Conservation (phyloP, 1,139 yeast species). For the Sugiyamaella xylanicola region DNA sequence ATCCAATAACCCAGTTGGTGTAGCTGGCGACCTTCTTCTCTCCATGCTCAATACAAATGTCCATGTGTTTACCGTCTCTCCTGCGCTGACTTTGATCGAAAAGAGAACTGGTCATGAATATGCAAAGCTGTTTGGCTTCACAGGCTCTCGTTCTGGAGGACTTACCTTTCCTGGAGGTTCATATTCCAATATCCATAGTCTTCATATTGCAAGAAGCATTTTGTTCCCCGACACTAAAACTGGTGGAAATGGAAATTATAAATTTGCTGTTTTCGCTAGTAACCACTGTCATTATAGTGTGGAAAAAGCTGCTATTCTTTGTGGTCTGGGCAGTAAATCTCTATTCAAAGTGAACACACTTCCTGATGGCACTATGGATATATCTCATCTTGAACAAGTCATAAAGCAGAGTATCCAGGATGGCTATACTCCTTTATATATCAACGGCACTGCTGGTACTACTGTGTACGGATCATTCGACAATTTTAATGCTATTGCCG, state of each 20-base stretch:
- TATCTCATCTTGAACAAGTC: conserved; percentile 49
- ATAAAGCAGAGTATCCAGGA: conserved; percentile 50
- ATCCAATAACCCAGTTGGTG: conserved; percentile 81
- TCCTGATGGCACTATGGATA: conserved; percentile 64
- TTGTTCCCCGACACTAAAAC: conserved; percentile 70
- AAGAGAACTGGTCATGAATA: conserved; percentile 67
- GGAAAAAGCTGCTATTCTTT: conserved; percentile 76
- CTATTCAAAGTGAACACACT: conserved; percentile 60
- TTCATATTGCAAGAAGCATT: conserved; percentile 74
- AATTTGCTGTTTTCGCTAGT: conserved; percentile 72
- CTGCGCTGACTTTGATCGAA: conserved; percentile 76
- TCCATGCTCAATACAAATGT: conserved; percentile 79
- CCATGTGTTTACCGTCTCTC: conserved; percentile 85
- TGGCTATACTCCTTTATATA: conserved; percentile 72
- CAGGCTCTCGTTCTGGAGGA: conserved; percentile 66
- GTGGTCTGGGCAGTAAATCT: conserved; percentile 67
- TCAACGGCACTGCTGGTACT: conserved; percentile 87
- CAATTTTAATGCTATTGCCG: conserved; percentile 58
- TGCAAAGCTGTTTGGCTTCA: conserved; percentile 66
- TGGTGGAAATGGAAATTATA: conserved; percentile 56
- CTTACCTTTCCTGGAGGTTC: conserved; percentile 87
- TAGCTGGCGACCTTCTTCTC: conserved; percentile 68
- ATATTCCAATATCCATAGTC: conserved; percentile 78
- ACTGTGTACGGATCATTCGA: conserved; percentile 88
- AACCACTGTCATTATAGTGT: conserved; percentile 80